Percentiles rank a stretch among this genome's conserved stretches.
Evolutionary conservation across 2,329 filamentous ascomycete genomes (phyloP).

Genomic region (Nothophaeocryptopus gaeumannii): DNA sequence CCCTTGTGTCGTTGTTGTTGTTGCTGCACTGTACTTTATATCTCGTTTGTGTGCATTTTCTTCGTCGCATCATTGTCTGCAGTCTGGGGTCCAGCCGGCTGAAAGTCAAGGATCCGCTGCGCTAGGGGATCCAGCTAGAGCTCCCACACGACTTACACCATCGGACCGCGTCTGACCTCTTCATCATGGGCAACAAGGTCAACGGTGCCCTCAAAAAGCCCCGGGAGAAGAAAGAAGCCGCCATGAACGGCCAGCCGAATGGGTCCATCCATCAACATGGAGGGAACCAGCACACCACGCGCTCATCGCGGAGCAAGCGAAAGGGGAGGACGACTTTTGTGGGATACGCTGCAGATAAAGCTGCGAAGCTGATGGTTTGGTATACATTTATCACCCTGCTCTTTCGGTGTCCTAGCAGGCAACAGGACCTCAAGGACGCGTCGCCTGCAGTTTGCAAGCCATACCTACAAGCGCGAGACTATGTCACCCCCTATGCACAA

Average conservation of each 20-base stretch:
- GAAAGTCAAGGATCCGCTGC: neutral
- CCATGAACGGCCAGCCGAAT: conserved; percentile 24
- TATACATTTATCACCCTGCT: conserved; percentile 77
- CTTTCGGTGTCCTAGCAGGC: conserved; percentile 74
- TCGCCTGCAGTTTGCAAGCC: conserved; percentile 79
- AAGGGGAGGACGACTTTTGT: conserved; percentile 19
- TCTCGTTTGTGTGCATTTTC: neutral
- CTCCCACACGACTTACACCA: neutral
- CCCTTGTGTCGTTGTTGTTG: too few species aligned
- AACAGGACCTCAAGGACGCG: conserved; percentile 63
- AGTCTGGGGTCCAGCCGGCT: too few species aligned
- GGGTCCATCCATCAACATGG: conserved; percentile 13
- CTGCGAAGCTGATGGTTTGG: conserved; percentile 69
- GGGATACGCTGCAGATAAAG: conserved; percentile 30
- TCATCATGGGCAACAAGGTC: conserved; percentile 2
- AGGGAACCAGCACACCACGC: conserved; percentile 6
- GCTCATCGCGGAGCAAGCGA: conserved; percentile 18
- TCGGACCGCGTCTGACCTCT: neutral
- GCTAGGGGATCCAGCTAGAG: neutral
- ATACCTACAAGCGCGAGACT: conserved; percentile 66
- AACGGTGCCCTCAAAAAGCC: conserved; percentile 8
- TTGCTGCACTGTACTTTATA: neutral
- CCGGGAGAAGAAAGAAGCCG: conserved; percentile 4
- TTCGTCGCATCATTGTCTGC: neutral
- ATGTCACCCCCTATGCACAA: conserved; percentile 69